phyloP scores from a whole-genome alignment of 805 yeast species.

The Candida ulmi region DNA sequence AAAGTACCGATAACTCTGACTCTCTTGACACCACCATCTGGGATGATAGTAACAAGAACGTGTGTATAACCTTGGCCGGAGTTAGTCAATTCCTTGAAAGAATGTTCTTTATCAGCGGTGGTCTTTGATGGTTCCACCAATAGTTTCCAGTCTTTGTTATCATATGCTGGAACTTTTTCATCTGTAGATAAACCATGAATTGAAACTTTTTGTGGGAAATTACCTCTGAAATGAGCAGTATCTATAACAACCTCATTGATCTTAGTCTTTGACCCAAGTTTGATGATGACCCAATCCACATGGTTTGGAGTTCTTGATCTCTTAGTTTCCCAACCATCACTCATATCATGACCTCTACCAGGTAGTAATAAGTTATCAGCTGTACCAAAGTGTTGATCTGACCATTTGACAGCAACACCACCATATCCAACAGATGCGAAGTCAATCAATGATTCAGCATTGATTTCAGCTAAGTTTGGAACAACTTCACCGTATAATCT shows the following conservation, averaged over 20 bases:
- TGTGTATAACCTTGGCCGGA: slow-evolving; percentile 47
- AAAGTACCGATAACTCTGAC: slow-evolving; percentile 67
- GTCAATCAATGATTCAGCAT: slow-evolving; percentile 40
- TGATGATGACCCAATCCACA: slow-evolving; percentile 85
- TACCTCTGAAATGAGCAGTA: slow-evolving; percentile 93
- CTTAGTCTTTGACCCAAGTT: slow-evolving; percentile 62
- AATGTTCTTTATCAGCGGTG: slow-evolving; percentile 80
- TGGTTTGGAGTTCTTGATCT: slow-evolving; percentile 83
- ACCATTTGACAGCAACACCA: slow-evolving; percentile 76
- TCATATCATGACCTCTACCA: slow-evolving; percentile 94
- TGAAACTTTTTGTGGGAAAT: slow-evolving; percentile 78
- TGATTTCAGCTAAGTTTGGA: slow-evolving; percentile 51
- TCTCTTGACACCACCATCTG: slow-evolving; percentile 97
- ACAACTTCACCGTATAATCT: slow-evolving; percentile 80
- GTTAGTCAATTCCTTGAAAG: slow-evolving; percentile 28
- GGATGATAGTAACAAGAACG: slow-evolving; percentile 76
- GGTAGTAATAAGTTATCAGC: slow-evolving; percentile 87
- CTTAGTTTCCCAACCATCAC: slow-evolving; percentile 97
- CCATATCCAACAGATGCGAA: slow-evolving; percentile 81
- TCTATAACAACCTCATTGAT: slow-evolving; percentile 66
- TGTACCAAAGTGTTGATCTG: slow-evolving; percentile 93
- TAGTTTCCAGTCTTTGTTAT: slow-evolving; percentile 49
- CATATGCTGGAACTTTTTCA: slow-evolving; percentile 34
- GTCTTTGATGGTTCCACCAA: slow-evolving; percentile 69
- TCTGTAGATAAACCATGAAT: slow-evolving; percentile 51